Evolutionary conservation across 257 asterid species (phyloP).

Genomic region (Pogostemon cablin): DNA sequence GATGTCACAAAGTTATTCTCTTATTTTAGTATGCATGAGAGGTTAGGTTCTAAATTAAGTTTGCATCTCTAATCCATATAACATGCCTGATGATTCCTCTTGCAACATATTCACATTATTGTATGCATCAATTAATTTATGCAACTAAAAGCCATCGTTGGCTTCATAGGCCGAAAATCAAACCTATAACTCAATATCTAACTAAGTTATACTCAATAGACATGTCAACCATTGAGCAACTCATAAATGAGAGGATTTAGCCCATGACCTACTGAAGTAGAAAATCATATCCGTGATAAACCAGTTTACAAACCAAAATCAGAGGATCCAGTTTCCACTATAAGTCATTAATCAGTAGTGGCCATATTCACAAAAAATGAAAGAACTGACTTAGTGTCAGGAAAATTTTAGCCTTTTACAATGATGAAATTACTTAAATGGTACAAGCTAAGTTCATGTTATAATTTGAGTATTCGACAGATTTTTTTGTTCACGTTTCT

Average conservation of each 20-base stretch:
- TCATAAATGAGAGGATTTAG: background rate
- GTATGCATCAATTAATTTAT: slow-evolving; percentile 13
- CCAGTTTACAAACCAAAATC: no score
- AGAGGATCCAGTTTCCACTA: no score
- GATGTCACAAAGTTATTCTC: slow-evolving; percentile 2
- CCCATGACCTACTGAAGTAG: slow-evolving; percentile 13
- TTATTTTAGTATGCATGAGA: background rate
- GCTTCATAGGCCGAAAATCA: background rate
- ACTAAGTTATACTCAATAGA: slow-evolving; percentile 7
- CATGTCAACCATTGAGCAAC: background rate
- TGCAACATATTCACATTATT: slow-evolving; percentile 24
- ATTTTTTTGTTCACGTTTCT: slow-evolving; percentile 13
- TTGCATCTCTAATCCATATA: slow-evolving; percentile 9
- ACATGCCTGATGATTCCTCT: slow-evolving; percentile 7
- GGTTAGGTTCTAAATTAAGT: slow-evolving; percentile 22
- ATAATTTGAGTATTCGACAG: background rate
- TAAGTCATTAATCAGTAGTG: no score
- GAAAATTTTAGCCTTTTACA: slow-evolving; percentile 3
- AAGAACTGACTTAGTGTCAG: background rate
- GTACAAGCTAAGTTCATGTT: background rate
- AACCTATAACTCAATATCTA: background rate
- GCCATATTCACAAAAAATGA: background rate
- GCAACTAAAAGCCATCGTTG: background rate
- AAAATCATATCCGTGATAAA: no score
- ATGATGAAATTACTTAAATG: background rate